A percentile compares a stretch with the other conserved stretches of the same genome.
Evolutionary conservation across 106 monocot species (phyloP).

Genomic region (Dioscorea alata): DNA sequence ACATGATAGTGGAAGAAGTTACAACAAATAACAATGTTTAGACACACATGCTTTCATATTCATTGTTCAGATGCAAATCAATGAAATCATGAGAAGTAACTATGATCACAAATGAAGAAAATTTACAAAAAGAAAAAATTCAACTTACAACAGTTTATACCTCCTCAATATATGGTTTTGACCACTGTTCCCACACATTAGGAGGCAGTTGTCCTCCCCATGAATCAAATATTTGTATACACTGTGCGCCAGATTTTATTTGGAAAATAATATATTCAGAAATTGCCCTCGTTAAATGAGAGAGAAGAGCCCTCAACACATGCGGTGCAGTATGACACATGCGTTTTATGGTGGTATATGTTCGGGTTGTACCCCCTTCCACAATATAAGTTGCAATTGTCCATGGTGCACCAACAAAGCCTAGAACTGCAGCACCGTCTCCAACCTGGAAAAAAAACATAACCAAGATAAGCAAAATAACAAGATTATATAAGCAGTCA

Average conservation of each 20-base stretch:
- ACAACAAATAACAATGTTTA: no score
- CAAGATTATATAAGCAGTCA: not conserved
- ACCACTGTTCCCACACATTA: constrained; percentile 92
- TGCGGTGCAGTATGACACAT: constrained; percentile 85
- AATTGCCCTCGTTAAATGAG: constrained; percentile 77
- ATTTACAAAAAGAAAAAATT: not conserved
- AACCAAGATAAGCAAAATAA: constrained; percentile 1
- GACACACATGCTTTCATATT: no score
- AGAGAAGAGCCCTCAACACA: constrained; percentile 63
- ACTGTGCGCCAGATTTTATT: constrained; percentile 89
- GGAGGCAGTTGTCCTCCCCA: constrained; percentile 97
- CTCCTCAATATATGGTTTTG: constrained; percentile 90
- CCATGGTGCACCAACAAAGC: constrained; percentile 99
- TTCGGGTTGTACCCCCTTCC: constrained; percentile 89
- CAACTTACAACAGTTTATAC: constrained; percentile 21
- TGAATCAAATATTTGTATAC: constrained; percentile 95
- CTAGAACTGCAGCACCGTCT: constrained; percentile 74
- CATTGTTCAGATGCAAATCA: no score
- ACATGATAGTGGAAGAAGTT: no score
- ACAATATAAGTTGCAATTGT: constrained; percentile 96
- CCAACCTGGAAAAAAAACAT: constrained; percentile 50
- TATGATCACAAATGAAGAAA: not conserved
- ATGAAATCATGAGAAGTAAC: no score
- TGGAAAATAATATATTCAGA: constrained; percentile 85
- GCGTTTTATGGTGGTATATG: constrained; percentile 76